Evolutionary conservation across 371 early-diverging fungal genomes (phyloP).

Genomic region (Mortierella sp.): DNA sequence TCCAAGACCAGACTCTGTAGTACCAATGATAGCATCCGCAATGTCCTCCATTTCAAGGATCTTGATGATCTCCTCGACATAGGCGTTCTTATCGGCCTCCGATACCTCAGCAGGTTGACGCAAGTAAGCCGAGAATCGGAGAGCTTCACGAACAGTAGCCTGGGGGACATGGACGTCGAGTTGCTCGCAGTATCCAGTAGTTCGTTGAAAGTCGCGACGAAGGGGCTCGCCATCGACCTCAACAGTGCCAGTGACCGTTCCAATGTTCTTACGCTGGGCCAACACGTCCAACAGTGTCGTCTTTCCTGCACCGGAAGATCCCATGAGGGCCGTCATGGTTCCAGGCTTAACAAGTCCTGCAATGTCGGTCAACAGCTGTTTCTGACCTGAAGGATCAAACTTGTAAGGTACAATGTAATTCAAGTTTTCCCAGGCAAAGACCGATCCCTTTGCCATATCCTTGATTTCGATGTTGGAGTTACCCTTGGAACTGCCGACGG

Average conservation of each 20-base stretch:
- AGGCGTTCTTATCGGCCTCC: conserved; percentile 72
- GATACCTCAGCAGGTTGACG: conserved; percentile 73
- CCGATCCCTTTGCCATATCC: conserved; percentile 53
- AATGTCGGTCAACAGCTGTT: conserved; percentile 55
- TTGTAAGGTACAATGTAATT: conserved; percentile 55
- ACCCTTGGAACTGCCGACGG: no score
- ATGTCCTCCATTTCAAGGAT: conserved; percentile 74
- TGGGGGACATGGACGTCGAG: conserved; percentile 83
- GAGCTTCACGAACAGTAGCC: conserved; percentile 67
- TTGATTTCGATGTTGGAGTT: background rate
- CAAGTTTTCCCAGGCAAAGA: conserved; percentile 57
- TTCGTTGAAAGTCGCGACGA: conserved; percentile 72
- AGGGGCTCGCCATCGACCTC: conserved; percentile 50
- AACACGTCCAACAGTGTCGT: conserved; percentile 87
- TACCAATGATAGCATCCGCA: conserved; percentile 70
- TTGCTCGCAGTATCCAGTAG: conserved; percentile 88
- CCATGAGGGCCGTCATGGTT: conserved; percentile 85
- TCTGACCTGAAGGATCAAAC: conserved; percentile 49
- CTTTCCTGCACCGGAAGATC: conserved; percentile 90
- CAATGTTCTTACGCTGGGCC: conserved; percentile 82
- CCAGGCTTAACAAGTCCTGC: conserved; percentile 66
- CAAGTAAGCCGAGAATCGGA: conserved; percentile 77
- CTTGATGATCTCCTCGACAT: conserved; percentile 76
- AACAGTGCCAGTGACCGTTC: conserved; percentile 76
- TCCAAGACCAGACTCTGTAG: conserved; percentile 60